A percentile compares a stretch with the other conserved stretches of the same genome.
These are phyloP conservation scores for Neurospora africana DNA, from an alignment of 495 filamentous ascomycete species.

Conservation along the genomic window DNA sequence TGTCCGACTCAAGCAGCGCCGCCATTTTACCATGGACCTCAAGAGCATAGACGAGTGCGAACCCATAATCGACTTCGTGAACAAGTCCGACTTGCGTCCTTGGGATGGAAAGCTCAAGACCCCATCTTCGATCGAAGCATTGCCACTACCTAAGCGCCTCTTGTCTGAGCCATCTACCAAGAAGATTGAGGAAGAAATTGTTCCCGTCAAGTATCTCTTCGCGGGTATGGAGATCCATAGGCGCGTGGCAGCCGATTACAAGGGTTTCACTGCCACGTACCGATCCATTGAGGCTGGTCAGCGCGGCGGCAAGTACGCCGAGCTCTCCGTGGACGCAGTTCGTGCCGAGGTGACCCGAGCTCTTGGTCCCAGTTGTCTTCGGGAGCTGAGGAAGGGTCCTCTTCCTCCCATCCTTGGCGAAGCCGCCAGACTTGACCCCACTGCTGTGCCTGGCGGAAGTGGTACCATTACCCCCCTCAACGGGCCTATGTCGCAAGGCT, in stretches of 20 bases:
- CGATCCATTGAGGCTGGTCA: conserved; percentile 34
- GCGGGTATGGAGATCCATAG: conserved; percentile 34
- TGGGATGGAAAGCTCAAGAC: conserved; percentile 23
- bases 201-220: conserved; percentile 35
- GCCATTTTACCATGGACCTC: conserved; percentile 17
- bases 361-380: neutral
- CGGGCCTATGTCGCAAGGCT: neutral
- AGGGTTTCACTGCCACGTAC: conserved; percentile 31
- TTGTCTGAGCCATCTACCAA: conserved; percentile 1
- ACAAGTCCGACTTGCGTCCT: conserved; percentile 24
- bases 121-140: conserved; percentile 21
- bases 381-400: neutral
- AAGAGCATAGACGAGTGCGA: conserved; percentile 8
- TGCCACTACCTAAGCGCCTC: conserved; percentile 27
- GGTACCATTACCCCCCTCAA: neutral
- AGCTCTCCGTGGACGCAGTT: conserved; percentile 33
- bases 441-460: neutral
- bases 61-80: conserved; percentile 27
- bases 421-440: neutral
- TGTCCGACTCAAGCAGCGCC: conserved; percentile 28
- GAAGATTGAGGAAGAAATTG: conserved; percentile 7
- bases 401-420: neutral
- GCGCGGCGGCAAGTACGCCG: conserved; percentile 27
- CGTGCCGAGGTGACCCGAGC: neutral
- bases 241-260: conserved; percentile 23